Evolutionary conservation across 2,329 filamentous ascomycete genomes (phyloP).

Genomic region (Blastomyces gilchristii): DNA sequence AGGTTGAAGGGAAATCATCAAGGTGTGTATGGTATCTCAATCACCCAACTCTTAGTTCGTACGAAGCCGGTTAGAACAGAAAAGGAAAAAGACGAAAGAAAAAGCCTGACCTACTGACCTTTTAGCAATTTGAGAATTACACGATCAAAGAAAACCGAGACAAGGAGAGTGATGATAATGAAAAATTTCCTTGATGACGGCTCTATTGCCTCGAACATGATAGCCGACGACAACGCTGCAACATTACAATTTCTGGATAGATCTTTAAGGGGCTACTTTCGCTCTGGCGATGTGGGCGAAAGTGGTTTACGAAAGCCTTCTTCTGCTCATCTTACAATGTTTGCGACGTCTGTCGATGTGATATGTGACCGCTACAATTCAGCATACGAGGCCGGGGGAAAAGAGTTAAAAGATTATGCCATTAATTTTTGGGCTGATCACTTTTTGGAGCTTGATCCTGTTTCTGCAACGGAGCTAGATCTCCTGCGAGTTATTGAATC

Average conservation of each 20-base stretch:
- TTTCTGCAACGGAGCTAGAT: neutral
- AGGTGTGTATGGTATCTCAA: neutral
- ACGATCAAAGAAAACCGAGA: neutral
- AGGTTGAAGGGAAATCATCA: constrained; percentile 1
- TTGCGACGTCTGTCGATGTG: neutral
- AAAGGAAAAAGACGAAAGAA: neutral
- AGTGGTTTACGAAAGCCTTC: neutral
- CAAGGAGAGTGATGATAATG: neutral
- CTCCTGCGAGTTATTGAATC: neutral
- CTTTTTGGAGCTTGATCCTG: neutral
- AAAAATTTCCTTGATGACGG: neutral
- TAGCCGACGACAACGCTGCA: neutral
- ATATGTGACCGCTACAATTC: neutral
- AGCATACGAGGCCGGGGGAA: no score
- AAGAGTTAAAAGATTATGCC: neutral
- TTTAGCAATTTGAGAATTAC: neutral
- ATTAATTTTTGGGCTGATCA: neutral
- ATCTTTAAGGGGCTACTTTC: neutral
- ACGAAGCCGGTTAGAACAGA: neutral
- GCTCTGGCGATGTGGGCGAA: neutral
- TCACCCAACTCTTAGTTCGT: neutral
- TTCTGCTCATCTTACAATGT: neutral
- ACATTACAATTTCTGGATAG: constrained; percentile 1
- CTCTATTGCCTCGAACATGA: neutral
- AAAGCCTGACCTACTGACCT: neutral